Conservation (phyloP, 805 yeast species). For the Candida ponderosae region DNA sequence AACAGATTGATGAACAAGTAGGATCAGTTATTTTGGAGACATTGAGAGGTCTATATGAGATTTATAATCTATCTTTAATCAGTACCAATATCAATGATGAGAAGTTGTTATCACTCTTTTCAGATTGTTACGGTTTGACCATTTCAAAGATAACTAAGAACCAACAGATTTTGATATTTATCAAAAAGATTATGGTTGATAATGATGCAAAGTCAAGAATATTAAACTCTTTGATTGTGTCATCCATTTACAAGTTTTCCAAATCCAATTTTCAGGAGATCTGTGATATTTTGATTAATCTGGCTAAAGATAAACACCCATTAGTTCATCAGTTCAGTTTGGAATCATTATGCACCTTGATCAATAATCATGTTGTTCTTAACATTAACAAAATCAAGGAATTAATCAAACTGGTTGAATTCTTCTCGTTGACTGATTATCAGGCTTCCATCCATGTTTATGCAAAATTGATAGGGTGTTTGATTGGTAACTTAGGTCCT, state of each 20-base stretch:
- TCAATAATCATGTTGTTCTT: conserved; percentile 47
- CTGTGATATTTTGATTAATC: conserved; percentile 47
- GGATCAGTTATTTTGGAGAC: conserved; percentile 43
- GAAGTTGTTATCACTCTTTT: conserved; percentile 36
- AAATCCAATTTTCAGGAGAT: conserved; percentile 34
- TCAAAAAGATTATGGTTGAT: conserved; percentile 59
- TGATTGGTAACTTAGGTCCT: conserved; percentile 55
- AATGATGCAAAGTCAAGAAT: conserved; percentile 60
- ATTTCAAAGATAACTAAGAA: conserved; percentile 24
- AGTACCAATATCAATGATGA: conserved; percentile 29
- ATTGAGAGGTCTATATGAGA: conserved; percentile 24
- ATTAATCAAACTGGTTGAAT: conserved; percentile 32
- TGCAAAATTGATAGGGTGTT: conserved; percentile 33
- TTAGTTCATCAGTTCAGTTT: conserved; percentile 70
- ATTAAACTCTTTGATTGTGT: conserved; percentile 42
- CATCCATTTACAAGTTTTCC: conserved; percentile 35
- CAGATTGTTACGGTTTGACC: conserved; percentile 53
- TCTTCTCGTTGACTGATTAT: conserved; percentile 35
- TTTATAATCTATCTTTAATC: conserved; percentile 13
- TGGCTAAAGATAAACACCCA: conserved; percentile 79
- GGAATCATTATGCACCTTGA: conserved; percentile 45
- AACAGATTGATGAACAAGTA: conserved; percentile 28
- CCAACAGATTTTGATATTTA: conserved; percentile 42
- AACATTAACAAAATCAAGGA: conserved; percentile 35
- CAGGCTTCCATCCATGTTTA: conserved; percentile 37